These are phyloP conservation scores for Aphanomyces astaci DNA, from an alignment of 352 stramenopile genomes.

Conservation along the genomic window DNA sequence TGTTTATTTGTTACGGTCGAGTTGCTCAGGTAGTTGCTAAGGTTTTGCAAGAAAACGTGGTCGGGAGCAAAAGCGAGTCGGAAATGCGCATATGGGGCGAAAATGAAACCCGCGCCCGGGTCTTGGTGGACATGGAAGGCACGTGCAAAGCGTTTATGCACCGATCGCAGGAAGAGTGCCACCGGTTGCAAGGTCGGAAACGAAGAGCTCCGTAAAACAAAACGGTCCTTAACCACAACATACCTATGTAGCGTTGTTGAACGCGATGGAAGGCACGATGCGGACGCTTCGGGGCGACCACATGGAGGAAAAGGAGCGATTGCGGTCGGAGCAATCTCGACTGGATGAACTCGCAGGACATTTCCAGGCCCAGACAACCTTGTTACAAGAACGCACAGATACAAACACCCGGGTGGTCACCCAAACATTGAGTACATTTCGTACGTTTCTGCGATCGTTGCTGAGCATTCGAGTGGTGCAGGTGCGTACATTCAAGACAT, in stretches of 20 bases:
- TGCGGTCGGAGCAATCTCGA: constrained; percentile 60
- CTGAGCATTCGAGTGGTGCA: background rate
- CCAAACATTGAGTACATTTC: constrained; percentile 31
- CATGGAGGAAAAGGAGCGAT: constrained; percentile 62
- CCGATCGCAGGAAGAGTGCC: constrained; percentile 53
- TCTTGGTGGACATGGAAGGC: constrained; percentile 54
- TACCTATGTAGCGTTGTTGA: constrained; percentile 31
- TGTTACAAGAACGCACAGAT: constrained; percentile 45
- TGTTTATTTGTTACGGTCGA: no score
- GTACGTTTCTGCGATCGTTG: background rate
- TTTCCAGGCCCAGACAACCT: constrained; percentile 52
- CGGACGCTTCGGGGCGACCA: constrained; percentile 46
- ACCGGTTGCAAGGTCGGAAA: constrained; percentile 32
- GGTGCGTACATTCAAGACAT: constrained; percentile 34
- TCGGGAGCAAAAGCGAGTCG: constrained; percentile 11
- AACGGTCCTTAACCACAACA: no score
- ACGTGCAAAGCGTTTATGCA: constrained; percentile 46
- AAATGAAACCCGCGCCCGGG: constrained; percentile 42
- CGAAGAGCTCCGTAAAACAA: no score
- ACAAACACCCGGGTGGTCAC: constrained; percentile 38
- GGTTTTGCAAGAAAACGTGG: constrained; percentile 20
- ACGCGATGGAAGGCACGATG: constrained; percentile 43
- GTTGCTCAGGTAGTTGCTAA: background rate
- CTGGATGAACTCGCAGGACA: constrained; percentile 49
- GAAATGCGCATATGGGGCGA: constrained; percentile 27